These are phyloP conservation scores for Rutstroemia sp. DNA, from an alignment of 2,329 filamentous ascomycete species.

Conservation along the genomic window DNA sequence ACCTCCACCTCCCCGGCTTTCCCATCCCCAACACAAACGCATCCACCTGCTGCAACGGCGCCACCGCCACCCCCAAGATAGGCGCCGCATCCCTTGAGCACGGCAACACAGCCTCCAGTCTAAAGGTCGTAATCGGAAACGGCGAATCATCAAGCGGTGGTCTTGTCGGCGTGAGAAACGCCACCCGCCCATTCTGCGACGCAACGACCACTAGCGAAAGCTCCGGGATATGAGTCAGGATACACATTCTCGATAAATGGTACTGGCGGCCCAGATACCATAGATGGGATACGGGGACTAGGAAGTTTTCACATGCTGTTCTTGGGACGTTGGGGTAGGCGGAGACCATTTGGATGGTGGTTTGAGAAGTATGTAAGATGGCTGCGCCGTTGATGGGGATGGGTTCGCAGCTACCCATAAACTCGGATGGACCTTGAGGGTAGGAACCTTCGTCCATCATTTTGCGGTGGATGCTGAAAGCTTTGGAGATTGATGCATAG, in stretches of 20 bases:
- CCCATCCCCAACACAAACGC: constrained; percentile 20
- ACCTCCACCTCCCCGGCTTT: constrained; percentile 47
- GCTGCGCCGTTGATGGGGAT: not conserved
- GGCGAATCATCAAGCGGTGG: constrained; percentile 22
- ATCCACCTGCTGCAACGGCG: constrained; percentile 47
- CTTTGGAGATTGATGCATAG: too few species aligned
- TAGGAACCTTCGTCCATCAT: not conserved
- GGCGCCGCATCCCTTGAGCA: constrained; percentile 26
- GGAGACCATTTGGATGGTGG: constrained; percentile 16
- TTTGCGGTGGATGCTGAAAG: not conserved
- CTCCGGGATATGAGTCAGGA: constrained; percentile 58
- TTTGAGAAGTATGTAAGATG: constrained; percentile 13
- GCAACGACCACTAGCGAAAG: constrained; percentile 62
- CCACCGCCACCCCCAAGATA: constrained; percentile 61
- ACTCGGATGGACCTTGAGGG: not conserved
- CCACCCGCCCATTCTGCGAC: constrained; percentile 58
- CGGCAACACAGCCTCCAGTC: constrained; percentile 47
- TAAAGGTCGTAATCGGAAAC: constrained; percentile 32
- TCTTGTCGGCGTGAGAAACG: constrained; percentile 52
- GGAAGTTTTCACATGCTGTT: constrained; percentile 13
- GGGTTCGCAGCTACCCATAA: not conserved
- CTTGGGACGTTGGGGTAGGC: constrained; percentile 8
- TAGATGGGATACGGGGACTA: not conserved
- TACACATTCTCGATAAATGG: constrained; percentile 42
- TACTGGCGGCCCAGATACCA: not conserved